phyloP scores from a whole-genome alignment of 257 asterid genomes.

The Lycium ferocissimum region DNA sequence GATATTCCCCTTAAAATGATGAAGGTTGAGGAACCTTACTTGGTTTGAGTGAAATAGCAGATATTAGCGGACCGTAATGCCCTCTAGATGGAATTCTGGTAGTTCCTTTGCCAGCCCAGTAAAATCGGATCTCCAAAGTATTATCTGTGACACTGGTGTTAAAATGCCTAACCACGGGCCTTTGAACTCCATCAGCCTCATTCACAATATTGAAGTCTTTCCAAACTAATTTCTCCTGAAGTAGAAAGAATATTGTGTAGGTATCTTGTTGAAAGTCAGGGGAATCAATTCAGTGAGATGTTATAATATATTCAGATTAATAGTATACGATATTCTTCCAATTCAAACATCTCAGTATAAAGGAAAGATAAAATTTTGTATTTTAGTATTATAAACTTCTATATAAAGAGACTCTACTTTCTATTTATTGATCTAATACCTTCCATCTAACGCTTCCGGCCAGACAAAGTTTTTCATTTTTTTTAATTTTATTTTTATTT shows the following conservation, averaged over 20 bases:
- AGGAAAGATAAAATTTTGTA: not conserved
- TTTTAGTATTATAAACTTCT: not conserved
- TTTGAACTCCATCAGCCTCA: slow-evolving; percentile 71
- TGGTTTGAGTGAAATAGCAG: slow-evolving; percentile 82
- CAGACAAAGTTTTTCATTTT: slow-evolving; percentile 3
- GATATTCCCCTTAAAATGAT: slow-evolving; percentile 2
- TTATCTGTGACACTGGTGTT: slow-evolving; percentile 63
- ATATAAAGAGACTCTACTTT: not conserved
- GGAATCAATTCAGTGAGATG: not conserved
- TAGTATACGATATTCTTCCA: not conserved
- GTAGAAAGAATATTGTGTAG: not conserved
- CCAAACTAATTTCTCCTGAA: slow-evolving; percentile 65
- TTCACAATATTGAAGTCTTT: slow-evolving; percentile 71
- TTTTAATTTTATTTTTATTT: no score
- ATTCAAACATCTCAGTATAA: not conserved
- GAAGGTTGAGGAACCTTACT: slow-evolving; percentile 48
- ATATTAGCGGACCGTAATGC: slow-evolving; percentile 80
- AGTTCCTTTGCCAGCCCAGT: slow-evolving; percentile 91
- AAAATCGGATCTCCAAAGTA: slow-evolving; percentile 75
- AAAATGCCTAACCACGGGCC: slow-evolving; percentile 54
- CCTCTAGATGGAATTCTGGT: slow-evolving; percentile 76
- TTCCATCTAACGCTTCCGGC: not conserved
- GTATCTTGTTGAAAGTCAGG: not conserved
- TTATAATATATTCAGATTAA: not conserved
- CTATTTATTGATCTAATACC: not conserved